A percentile compares a stretch with the other conserved stretches of the same genome.
phyloP scores from a whole-genome alignment of 805 yeast species.

The Saccharomycopsis fodiens region DNA sequence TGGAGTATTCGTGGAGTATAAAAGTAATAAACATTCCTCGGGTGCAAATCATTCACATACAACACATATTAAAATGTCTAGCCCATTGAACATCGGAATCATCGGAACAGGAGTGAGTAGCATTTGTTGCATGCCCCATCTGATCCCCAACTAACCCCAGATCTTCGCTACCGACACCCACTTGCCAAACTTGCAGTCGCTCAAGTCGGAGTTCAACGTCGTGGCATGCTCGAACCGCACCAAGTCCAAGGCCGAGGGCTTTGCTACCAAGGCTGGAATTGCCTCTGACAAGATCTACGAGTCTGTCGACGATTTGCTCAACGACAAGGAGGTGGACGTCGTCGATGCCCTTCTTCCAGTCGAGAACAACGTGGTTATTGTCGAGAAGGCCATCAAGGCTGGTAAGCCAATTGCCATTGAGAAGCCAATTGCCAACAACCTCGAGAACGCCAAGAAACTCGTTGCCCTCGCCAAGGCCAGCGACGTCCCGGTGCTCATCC shows the following conservation, averaged over 20 bases:
- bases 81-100: slow-evolving; percentile 53
- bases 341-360: slow-evolving; percentile 89
- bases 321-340: slow-evolving; percentile 60
- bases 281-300: slow-evolving; percentile 46
- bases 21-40: background rate
- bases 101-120: slow-evolving; percentile 57
- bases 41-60: background rate
- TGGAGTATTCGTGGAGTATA: background rate
- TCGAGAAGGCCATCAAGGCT: slow-evolving; percentile 60
- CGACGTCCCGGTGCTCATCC: slow-evolving; percentile 62
- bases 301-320: slow-evolving; percentile 54
- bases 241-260: slow-evolving; percentile 69
- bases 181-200: slow-evolving; percentile 58
- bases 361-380: slow-evolving; percentile 62
- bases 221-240: slow-evolving; percentile 80
- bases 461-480: slow-evolving; percentile 58
- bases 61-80: too few relatives aligned
- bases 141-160: slow-evolving; percentile 8
- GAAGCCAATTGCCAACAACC: slow-evolving; percentile 86
- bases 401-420: slow-evolving; percentile 78
- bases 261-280: slow-evolving; percentile 58
- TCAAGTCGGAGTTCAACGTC: slow-evolving; percentile 45
- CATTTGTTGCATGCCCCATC: background rate
- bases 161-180: slow-evolving; percentile 84
- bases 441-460: slow-evolving; percentile 73